Conservation (phyloP, 306 rosid genomes). For the Erythrophleum fordii region DNA sequence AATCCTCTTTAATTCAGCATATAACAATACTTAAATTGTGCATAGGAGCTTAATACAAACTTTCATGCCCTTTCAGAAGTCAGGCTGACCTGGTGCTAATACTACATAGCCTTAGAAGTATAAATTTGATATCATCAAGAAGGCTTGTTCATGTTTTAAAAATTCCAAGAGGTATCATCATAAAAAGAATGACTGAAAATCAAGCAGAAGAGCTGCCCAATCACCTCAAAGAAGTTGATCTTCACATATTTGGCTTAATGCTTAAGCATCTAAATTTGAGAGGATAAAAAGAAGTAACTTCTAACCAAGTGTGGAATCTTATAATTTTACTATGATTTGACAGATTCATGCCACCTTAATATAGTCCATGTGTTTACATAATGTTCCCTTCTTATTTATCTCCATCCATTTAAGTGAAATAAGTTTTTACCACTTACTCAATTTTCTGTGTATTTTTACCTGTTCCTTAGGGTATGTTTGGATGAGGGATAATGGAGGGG, state of each 20-base stretch:
- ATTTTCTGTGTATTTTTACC: neutral
- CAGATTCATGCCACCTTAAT: neutral
- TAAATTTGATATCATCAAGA: neutral
- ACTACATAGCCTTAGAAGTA: neutral
- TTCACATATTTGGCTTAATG: neutral
- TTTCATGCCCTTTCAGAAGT: constrained; percentile 3
- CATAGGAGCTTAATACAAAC: neutral
- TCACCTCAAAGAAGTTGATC: neutral
- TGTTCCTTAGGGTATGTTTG: no score
- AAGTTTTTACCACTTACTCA: neutral
- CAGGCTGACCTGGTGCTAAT: neutral
- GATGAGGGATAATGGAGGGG: no score
- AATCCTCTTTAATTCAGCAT: neutral
- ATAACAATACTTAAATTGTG: neutral
- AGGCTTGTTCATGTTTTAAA: constrained; percentile 11
- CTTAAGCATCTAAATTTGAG: neutral
- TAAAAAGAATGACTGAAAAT: constrained; percentile 6
- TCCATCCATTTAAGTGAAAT: neutral
- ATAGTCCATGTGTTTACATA: neutral
- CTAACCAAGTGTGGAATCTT: neutral
- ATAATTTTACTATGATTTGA: neutral
- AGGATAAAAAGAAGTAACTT: neutral
- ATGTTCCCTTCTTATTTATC: neutral
- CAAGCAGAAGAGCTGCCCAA: neutral
- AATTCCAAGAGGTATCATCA: neutral